Evolutionary conservation across 495 filamentous ascomycete species (phyloP).

Genomic region (Neurospora sp.): DNA sequence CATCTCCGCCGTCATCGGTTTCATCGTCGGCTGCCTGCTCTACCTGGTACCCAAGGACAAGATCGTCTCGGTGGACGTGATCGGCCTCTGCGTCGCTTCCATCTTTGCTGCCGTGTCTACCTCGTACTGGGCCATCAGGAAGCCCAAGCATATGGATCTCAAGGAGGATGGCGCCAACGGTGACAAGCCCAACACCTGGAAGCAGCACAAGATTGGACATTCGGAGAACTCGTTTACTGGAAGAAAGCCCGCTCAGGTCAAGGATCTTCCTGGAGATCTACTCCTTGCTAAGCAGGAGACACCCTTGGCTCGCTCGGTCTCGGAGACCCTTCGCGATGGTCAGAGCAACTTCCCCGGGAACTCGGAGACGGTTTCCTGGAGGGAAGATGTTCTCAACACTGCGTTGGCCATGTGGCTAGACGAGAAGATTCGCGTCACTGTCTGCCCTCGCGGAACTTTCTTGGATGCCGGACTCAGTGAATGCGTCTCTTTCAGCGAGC

Average conservation of each 20-base stretch:
- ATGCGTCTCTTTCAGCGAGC: slow-evolving; percentile 4
- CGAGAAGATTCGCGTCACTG: slow-evolving; percentile 1
- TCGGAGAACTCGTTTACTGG: not conserved
- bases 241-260: not conserved
- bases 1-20: slow-evolving; percentile 13
- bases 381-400: not conserved
- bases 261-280: not conserved
- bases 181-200: not conserved
- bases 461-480: slow-evolving; percentile 3
- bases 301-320: not conserved
- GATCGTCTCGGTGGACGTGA: slow-evolving; percentile 10
- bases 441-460: slow-evolving; percentile 3
- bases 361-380: not conserved
- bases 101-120: slow-evolving; percentile 10
- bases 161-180: not conserved
- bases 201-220: not conserved
- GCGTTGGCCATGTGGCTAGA: slow-evolving; percentile 6
- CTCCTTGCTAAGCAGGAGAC: not conserved
- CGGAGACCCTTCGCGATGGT: slow-evolving; percentile 1
- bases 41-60: not conserved
- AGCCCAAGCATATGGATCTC: not conserved
- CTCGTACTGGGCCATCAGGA: slow-evolving; percentile 11
- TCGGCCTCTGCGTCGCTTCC: slow-evolving; percentile 8
- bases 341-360: not conserved
- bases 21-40: slow-evolving; percentile 11